Evolutionary conservation across 257 asterid species (phyloP), one percentile per base, ranked within the genome.

Genomic region (Eucommia ulmoides): DNA sequence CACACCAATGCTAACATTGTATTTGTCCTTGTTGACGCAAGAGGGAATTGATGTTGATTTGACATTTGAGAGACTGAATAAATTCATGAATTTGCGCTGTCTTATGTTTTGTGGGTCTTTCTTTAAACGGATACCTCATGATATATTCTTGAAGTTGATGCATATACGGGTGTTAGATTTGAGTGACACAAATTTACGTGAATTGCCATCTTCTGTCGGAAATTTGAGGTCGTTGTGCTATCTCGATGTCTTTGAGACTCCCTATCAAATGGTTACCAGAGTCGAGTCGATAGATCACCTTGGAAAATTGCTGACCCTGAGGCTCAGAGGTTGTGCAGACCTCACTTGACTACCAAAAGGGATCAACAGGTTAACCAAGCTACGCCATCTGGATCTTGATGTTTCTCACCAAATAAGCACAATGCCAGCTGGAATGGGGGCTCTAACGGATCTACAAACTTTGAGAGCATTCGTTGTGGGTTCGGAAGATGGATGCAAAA

Each of bases 351-450:
- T 73, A 41, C 78, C 81, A 47, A 58, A 59, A 23, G 67, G 67
- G 23, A 29, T 73, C 16, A 57, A 53, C 11, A 60, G 52, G 45
- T 54, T 74, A 29, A 49, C 19, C 16, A 57, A 67, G 17, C 74
- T 77, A 29, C 67, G 70, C 6, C 79, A 73, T 52, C 50, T 77
- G 29, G 81, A 70, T 35, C 41, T 77, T 29, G 68, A 70, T n/a
- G 68, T 70, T 53, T 21, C 53, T 29, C 44, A 57, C 26, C 72
- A 59, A 55, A 48, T 67, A 56, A 42, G 20, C 29, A 53, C 61
- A 45, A 65, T 77, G 81, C 81, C 81, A 0, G 55, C 9, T 35
- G 66, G 72, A 19, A 60, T 77, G 70, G 70, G 85, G 22, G 57
- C 44, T 33, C 45, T 74, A 50, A 48, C 26, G 10, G 52, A 61